A percentile compares a stretch with the other conserved stretches of the same genome.
Conservation (phyloP, 1,284 basidiomycete species). For the Tausonia pullulans region DNA sequence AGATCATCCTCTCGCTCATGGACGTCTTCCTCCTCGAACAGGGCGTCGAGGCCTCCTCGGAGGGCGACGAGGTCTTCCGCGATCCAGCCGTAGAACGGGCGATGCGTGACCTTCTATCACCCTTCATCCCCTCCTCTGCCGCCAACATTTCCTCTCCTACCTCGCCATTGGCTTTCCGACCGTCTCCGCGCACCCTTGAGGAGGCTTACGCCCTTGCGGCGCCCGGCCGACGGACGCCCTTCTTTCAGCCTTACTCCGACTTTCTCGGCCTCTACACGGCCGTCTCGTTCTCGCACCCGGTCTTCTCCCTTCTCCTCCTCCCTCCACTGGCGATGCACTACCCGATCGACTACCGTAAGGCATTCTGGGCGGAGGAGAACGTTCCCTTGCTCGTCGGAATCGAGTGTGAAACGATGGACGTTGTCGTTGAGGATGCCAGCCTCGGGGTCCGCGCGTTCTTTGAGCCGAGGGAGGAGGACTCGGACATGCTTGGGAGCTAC, state of each 20-base stretch:
- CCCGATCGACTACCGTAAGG: conserved; percentile 67
- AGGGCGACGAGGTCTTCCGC: conserved; percentile 37
- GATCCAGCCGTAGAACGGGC: conserved; percentile 43
- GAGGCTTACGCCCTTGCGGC: neutral
- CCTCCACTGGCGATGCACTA: conserved; percentile 62
- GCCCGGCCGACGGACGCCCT: conserved; percentile 44
- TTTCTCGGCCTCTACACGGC: conserved; percentile 79
- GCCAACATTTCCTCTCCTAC: neutral
- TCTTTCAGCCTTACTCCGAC: conserved; percentile 91
- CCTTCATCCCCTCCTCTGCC: conserved; percentile 39
- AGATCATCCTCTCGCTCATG: conserved; percentile 66
- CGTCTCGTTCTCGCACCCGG: conserved; percentile 71
- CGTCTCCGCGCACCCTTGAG: neutral
- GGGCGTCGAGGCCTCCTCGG: conserved; percentile 37
- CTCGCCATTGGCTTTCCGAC: too few species aligned
- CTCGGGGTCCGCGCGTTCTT: conserved; percentile 50
- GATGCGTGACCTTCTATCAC: conserved; percentile 51
- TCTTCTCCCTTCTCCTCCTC: conserved; percentile 67
- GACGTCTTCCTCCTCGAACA: conserved; percentile 94
- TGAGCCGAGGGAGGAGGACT: conserved; percentile 57
- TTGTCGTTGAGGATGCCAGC: conserved; percentile 25
- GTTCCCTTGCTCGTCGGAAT: conserved; percentile 47
- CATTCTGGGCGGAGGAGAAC: conserved; percentile 71
- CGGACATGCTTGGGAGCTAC: conserved; percentile 49
- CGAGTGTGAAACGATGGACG: conserved; percentile 31